phyloP scores from a whole-genome alignment of 2,329 filamentous ascomycete genomes.

The Trichoderma harzianum region DNA sequence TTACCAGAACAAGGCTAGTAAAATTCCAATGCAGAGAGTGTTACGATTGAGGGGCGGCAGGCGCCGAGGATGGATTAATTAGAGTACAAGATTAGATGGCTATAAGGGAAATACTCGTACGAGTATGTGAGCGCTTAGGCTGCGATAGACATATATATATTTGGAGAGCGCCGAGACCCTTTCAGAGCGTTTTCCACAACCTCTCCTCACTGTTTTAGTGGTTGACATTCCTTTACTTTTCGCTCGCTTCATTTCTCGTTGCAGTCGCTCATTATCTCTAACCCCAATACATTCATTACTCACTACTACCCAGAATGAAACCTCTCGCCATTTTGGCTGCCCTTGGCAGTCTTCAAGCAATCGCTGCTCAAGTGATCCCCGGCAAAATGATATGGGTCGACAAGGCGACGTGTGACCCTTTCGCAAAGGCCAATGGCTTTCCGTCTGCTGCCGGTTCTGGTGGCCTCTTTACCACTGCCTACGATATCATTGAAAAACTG shows the following conservation, averaged over 20 bases:
- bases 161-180: rapidly evolving
- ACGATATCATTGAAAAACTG: background rate
- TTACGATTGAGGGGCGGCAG: background rate
- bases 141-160: background rate
- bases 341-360: background rate
- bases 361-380: background rate
- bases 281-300: background rate
- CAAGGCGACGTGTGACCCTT: background rate
- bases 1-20: background rate
- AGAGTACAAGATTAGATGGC: background rate
- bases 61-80: background rate
- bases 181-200: background rate
- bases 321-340: background rate
- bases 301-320: background rate
- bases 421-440: background rate
- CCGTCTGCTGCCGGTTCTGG: background rate
- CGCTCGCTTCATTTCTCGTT: background rate
- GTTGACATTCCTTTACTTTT: background rate
- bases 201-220: too few species aligned
- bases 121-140: background rate
- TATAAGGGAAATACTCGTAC: background rate
- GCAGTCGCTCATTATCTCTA: background rate
- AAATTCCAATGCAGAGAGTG: background rate
- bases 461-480: background rate
- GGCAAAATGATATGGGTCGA: background rate